Conservation (phyloP, 2,329 filamentous ascomycete species). For the Xylariaceae sp. region DNA sequence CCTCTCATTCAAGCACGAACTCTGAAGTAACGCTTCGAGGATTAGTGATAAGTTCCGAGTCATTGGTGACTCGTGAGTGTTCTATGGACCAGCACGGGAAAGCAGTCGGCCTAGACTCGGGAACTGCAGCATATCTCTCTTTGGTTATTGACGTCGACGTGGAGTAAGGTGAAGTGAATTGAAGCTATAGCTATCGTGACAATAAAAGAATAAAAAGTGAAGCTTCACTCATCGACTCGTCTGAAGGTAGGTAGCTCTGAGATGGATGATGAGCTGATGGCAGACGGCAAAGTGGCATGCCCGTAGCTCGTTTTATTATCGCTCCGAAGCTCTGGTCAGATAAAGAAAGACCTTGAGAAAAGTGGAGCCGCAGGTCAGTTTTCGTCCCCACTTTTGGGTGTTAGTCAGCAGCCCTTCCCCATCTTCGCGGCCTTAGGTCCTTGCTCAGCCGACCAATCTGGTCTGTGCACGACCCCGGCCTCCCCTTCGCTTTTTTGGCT, state of each 20-base stretch:
- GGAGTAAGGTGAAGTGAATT: neutral
- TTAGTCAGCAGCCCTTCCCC: neutral
- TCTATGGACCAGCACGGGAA: neutral
- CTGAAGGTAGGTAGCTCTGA: neutral
- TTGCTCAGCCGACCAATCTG: slow-evolving; percentile 7
- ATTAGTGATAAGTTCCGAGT: neutral
- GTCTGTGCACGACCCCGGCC: slow-evolving; percentile 19
- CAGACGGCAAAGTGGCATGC: neutral
- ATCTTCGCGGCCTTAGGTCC: neutral
- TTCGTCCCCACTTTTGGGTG: neutral
- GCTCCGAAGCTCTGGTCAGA: neutral
- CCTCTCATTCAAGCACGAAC: neutral
- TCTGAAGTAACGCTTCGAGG: neutral
- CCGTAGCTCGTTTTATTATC: neutral
- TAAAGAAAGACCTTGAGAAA: neutral
- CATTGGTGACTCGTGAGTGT: neutral
- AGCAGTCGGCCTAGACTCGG: neutral
- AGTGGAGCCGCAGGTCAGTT: neutral
- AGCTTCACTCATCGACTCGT: neutral
- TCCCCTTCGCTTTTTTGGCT: slow-evolving; percentile 22
- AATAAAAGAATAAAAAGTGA: neutral
- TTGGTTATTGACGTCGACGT: neutral
- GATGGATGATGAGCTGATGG: neutral
- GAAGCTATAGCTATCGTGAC: neutral
- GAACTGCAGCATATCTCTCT: neutral